Conservation (phyloP, 257 asterid genomes). For the Plantago ovata region DNA sequence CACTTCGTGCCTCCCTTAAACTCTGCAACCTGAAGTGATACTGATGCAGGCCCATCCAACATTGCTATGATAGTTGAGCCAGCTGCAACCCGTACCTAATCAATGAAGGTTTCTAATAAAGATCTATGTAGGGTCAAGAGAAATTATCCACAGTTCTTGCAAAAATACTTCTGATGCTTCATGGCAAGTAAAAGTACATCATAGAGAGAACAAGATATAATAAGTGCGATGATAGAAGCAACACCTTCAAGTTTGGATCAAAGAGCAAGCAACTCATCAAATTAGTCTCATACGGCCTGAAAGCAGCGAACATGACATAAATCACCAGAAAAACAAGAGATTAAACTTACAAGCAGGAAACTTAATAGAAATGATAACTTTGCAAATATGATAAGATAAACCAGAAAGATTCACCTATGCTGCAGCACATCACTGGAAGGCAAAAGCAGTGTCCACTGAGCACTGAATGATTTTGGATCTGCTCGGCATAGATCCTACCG, state of each 20-base stretch:
- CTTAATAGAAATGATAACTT: background rate
- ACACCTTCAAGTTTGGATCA: constrained; percentile 80
- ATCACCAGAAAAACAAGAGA: constrained; percentile 5
- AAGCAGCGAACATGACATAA: constrained; percentile 21
- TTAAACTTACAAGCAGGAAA: constrained; percentile 4
- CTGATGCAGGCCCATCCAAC: constrained; percentile 84
- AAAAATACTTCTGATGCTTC: constrained; percentile 14
- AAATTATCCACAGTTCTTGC: constrained; percentile 4
- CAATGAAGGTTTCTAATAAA: constrained; percentile 19
- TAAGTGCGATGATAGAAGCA: constrained; percentile 5
- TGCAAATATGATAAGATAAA: constrained; percentile 21
- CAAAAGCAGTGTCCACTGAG: constrained; percentile 88
- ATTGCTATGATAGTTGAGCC: constrained; percentile 71
- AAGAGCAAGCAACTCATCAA: constrained; percentile 87
- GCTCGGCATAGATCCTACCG: constrained; percentile 87
- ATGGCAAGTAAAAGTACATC: constrained; percentile 16
- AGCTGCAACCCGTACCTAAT: constrained; percentile 81
- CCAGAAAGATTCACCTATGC: constrained; percentile 55
- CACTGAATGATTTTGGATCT: constrained; percentile 77
- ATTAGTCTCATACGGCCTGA: constrained; percentile 75
- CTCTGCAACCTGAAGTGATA: constrained; percentile 94
- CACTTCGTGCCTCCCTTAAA: constrained; percentile 56
- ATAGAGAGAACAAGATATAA: constrained; percentile 12
- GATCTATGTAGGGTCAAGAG: background rate
- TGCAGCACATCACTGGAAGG: constrained; percentile 82